Evolutionary conservation across 2,329 filamentous ascomycete species (phyloP).

Genomic region (Ophiostoma sp.): DNA sequence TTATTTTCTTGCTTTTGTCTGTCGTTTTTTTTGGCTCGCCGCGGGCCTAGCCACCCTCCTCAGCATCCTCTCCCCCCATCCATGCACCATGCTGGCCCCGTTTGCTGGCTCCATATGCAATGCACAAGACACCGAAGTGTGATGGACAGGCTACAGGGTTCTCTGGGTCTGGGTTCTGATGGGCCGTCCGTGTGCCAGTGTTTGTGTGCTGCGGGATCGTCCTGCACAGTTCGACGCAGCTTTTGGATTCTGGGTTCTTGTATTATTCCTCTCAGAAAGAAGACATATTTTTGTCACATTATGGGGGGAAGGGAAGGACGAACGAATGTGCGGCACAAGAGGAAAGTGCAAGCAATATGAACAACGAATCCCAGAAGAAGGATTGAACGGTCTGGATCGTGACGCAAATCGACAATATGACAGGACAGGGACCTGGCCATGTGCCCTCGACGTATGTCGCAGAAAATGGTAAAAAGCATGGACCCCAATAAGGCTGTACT

Average conservation of each 20-base stretch:
- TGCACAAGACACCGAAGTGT: constrained; percentile 18
- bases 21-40: background rate
- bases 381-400: background rate
- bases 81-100: constrained; percentile 5
- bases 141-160: constrained; percentile 12
- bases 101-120: constrained; percentile 14
- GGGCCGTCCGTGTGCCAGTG: background rate
- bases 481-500: constrained; percentile 1
- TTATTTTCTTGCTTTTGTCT: background rate
- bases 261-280: background rate
- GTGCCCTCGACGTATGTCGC: background rate
- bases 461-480: background rate
- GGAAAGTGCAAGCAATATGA: background rate
- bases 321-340: background rate
- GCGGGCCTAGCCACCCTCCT: background rate
- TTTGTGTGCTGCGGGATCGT: background rate
- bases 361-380: background rate
- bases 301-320: background rate
- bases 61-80: too few species aligned
- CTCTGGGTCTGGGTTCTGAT: constrained; percentile 2
- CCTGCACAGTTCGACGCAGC: background rate
- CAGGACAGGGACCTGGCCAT: background rate
- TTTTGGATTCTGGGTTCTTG: background rate
- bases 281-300: background rate
- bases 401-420: background rate